A percentile compares a stretch with the other conserved stretches of the same genome.
Conservation (phyloP, 768 basidiomycete genomes). For the Leccinum fibrillosum region DNA sequence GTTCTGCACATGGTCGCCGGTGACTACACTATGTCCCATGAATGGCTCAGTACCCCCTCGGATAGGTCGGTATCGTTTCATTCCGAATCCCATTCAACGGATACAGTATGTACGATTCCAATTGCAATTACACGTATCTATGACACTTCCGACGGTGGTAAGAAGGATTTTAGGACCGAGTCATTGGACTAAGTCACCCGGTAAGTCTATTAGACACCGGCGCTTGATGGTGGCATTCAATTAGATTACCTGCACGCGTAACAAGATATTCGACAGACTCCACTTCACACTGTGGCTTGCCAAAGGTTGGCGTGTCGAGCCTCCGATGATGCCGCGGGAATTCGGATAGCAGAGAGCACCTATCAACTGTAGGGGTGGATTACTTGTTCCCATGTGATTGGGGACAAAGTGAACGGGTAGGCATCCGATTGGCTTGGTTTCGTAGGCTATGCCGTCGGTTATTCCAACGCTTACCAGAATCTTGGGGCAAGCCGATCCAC, state of each 20-base stretch:
- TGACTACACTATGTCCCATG: not conserved
- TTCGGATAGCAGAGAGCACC: too few species aligned
- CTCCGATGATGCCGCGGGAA: not conserved
- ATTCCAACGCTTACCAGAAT: not conserved
- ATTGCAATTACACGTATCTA: not conserved
- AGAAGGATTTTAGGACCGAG: not conserved
- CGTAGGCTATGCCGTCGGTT: slow-evolving; percentile 13
- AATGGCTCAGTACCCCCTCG: not conserved
- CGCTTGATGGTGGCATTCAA: not conserved
- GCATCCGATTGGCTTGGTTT: slow-evolving; percentile 9
- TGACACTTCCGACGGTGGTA: not conserved
- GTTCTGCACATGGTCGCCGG: not conserved
- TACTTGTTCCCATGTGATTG: not conserved
- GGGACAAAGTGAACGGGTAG: not conserved
- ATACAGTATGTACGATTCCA: not conserved
- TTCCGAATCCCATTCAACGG: too few species aligned
- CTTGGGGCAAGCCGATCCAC: not conserved
- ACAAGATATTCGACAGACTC: not conserved
- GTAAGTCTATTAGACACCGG: slow-evolving; percentile 12
- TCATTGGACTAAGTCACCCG: slow-evolving; percentile 14
- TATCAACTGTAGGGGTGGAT: too few species aligned
- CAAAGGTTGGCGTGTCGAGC: too few species aligned
- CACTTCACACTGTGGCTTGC: too few species aligned
- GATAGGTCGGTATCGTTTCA: not conserved
- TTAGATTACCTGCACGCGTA: not conserved